phyloP scores from a whole-genome alignment of 2,329 filamentous ascomycete genomes.

The Sporothrix luriei region DNA sequence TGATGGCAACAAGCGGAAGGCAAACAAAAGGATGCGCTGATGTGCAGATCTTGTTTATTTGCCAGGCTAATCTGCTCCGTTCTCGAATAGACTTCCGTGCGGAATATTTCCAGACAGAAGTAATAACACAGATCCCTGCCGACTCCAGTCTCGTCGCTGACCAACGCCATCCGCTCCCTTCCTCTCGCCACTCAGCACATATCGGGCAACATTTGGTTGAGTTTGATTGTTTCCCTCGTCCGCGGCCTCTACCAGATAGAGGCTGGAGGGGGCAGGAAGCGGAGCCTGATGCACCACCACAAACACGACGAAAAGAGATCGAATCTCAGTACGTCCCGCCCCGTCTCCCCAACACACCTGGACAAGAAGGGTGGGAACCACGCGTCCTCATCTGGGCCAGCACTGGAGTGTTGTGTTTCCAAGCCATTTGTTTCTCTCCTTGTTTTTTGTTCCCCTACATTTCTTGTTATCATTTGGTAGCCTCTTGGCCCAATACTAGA shows the following conservation, averaged over 20 bases:
- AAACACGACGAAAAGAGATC: not conserved
- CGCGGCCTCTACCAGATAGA: not conserved
- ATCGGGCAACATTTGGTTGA: not conserved
- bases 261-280: not conserved
- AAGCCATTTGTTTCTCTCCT: not conserved
- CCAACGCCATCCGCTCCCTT: not conserved
- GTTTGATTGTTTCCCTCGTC: not conserved
- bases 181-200: not conserved
- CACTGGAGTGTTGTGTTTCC: not conserved
- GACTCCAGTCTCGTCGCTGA: not conserved
- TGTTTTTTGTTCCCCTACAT: not conserved
- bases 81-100: not conserved
- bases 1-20: not conserved
- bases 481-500: not conserved
- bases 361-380: not conserved
- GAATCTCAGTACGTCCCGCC: not conserved
- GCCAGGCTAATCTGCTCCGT: slow-evolving; percentile 8
- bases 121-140: slow-evolving; percentile 2
- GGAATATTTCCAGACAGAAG: slow-evolving; percentile 7
- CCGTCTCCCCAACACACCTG: not conserved
- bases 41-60: slow-evolving; percentile 11
- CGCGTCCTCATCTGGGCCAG: not conserved
- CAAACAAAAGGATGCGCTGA: not conserved
- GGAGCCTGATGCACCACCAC: not conserved
- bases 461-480: not conserved